Base-by-base conservation (phyloP, 2,329 filamentous ascomycete genomes). In the Exophiala sp. region DNA sequence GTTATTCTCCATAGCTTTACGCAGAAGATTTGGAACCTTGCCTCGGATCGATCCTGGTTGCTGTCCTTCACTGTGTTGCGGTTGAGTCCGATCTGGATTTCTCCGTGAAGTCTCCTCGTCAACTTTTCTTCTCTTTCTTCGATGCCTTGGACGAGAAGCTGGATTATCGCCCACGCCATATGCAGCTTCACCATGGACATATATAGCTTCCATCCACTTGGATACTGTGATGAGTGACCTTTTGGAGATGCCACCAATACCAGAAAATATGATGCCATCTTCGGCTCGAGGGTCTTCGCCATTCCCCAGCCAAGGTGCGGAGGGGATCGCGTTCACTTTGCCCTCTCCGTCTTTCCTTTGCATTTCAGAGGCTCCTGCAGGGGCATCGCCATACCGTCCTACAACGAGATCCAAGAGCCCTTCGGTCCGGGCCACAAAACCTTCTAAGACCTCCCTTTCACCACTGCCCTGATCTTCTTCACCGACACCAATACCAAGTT, bases 401-500 rank as follows among this genome's bases (percentile, higher is more conserved):
- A 96, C 91, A 39, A 96, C 77, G 45, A 97, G 71, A 70, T 99
- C 94, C 5, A 95, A 81, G 36, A 99, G 77, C 1, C 94, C 94
- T 47, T 94, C 86, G 20, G 89, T 88, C 51, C 88, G 79, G 8
- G 79, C 80, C 1, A 90, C 84, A 58, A 96, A 83, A n/a, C 90
- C 90, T 69, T 97, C 92, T 1, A 99, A 76, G 0, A 97, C 92
- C 64, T 95, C 92, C 64, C 92, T 80, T 73, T 97, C 92, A 32
- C 91, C 91, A 67, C 92, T 96, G 3, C 92, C 92, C 69, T 91
- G 87, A 51, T 96, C 89, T 73, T 97, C 94, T 69, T 97, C 94
- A 14, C 94, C 94, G 1, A 97, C 94, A 0, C 94, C 94, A 42
- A 96, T 83, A 12, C 94, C 94, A 21, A 97, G 81, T 72, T 97